Conservation (phyloP, 2,329 filamentous ascomycete species). For the Emergomyces pasteurianus region DNA sequence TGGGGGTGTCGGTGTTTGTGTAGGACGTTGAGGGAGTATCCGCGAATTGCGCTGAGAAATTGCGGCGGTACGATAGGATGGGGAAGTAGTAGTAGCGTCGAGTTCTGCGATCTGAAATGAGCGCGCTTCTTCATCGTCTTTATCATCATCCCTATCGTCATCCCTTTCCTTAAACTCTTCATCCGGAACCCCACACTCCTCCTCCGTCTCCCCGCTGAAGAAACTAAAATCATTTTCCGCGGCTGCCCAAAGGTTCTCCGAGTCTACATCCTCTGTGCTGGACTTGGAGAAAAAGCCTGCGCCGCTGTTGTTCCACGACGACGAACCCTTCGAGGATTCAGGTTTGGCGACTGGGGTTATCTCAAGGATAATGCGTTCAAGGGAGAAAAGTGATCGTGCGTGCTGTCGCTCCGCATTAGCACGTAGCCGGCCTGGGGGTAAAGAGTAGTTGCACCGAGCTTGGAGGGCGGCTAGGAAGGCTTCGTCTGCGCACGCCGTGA, state of each 20-base stretch:
- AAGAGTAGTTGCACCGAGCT: conserved; percentile 44
- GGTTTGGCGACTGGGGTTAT: conserved; percentile 27
- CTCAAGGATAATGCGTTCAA: conserved; percentile 46
- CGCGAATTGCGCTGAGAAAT: neutral
- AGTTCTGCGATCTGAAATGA: neutral
- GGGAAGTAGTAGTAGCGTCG: neutral
- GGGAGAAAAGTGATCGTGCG: conserved; percentile 41
- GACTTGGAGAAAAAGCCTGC: conserved; percentile 35
- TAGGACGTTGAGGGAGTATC: neutral
- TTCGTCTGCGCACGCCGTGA: conserved; percentile 46
- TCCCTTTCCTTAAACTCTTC: conserved; percentile 21
- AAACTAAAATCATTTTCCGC: conserved; percentile 50
- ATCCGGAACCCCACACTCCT: conserved; percentile 40
- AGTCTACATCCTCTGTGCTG: conserved; percentile 47
- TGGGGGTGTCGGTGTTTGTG: neutral
- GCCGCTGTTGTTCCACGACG: conserved; percentile 32
- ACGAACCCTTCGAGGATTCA: conserved; percentile 9
- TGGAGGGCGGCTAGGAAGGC: conserved; percentile 39
- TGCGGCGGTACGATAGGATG: neutral
- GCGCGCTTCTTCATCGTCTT: neutral
- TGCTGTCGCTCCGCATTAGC: conserved; percentile 37
- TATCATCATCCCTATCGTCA: neutral
- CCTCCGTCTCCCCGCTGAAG: conserved; percentile 28
- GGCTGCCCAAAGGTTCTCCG: conserved; percentile 48
- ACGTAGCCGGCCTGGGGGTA: conserved; percentile 45